Conservation (phyloP, 2,329 filamentous ascomycete genomes). For the Scopulariopsis brevicaulis region DNA sequence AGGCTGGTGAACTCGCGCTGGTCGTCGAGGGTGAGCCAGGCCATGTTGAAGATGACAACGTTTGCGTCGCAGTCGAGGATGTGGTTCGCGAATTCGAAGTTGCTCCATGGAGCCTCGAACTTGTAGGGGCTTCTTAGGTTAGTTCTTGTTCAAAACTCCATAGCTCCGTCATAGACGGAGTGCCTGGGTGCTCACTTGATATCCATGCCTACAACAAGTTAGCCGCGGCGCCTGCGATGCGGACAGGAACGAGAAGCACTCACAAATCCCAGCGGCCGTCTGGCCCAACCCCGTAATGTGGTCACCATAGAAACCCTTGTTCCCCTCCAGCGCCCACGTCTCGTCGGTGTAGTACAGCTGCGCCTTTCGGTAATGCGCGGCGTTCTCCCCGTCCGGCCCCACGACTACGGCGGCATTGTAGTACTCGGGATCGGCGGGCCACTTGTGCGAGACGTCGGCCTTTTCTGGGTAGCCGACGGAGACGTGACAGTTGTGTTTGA, state of each 20-base stretch:
- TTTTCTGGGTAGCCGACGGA: constrained; percentile 66
- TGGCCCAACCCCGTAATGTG: constrained; percentile 34
- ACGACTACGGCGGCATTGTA: constrained; percentile 45
- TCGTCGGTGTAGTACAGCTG: constrained; percentile 46
- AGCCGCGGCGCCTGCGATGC: background rate
- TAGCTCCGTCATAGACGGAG: background rate
- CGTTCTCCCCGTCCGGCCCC: constrained; percentile 44
- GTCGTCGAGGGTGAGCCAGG: constrained; percentile 57
- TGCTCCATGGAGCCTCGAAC: constrained; percentile 24
- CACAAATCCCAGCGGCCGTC: constrained; percentile 47
- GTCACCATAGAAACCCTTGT: constrained; percentile 35
- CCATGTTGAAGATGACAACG: constrained; percentile 63
- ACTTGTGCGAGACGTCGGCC: constrained; percentile 35
- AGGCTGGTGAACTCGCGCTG: constrained; percentile 28
- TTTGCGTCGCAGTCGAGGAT: constrained; percentile 43
- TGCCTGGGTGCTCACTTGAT: constrained; percentile 35
- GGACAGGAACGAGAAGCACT: background rate
- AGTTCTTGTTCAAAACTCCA: background rate
- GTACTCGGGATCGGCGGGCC: constrained; percentile 40
- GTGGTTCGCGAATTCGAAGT: constrained; percentile 38
- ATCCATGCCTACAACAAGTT: constrained; percentile 31
- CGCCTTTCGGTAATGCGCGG: constrained; percentile 49
- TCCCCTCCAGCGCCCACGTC: constrained; percentile 42
- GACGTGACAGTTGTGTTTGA: constrained; percentile 56
- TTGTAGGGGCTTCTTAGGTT: constrained; percentile 19